Conservation (phyloP, 306 rosid species). For the Heteromeles arbutifolia region DNA sequence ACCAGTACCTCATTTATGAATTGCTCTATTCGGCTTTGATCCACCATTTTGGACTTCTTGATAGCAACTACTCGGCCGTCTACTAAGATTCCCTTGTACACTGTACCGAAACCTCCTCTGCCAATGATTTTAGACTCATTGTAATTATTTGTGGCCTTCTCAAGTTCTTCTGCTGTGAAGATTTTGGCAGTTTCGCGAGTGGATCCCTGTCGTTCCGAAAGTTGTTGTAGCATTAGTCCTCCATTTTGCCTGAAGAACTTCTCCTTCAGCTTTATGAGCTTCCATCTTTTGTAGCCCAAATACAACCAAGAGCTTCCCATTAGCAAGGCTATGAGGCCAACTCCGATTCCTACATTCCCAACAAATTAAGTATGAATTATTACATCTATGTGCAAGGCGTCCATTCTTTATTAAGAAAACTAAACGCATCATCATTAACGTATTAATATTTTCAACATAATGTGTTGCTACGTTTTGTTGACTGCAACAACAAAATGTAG, state of each 20-base stretch:
- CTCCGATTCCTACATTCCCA: conserved; percentile 12
- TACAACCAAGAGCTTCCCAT: conserved; percentile 18
- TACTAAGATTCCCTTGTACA: conserved; percentile 21
- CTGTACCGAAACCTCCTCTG: conserved; percentile 32
- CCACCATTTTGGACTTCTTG: conserved; percentile 31
- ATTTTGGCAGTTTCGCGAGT: not conserved
- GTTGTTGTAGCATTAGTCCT: conserved; percentile 23
- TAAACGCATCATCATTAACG: no score
- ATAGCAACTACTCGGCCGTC: conserved; percentile 19
- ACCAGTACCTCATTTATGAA: conserved; percentile 41
- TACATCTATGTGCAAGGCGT: no score
- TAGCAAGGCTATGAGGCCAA: conserved; percentile 4
- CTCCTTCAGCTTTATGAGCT: conserved; percentile 20
- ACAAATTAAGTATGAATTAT: no score
- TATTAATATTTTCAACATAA: no score
- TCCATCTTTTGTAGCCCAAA: conserved; percentile 25
- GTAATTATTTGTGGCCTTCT: conserved; percentile 35
- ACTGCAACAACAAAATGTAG: no score
- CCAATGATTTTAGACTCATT: conserved; percentile 26
- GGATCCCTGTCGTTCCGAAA: not conserved
- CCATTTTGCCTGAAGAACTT: conserved; percentile 35
- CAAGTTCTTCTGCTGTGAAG: conserved; percentile 15
- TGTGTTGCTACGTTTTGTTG: no score
- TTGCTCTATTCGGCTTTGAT: conserved; percentile 27
- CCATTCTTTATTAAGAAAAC: no score